Evolutionary conservation across 2,329 filamentous ascomycete species (phyloP), one percentile per base, ranked within the genome.

Genomic region (Colletotrichum lupini): DNA sequence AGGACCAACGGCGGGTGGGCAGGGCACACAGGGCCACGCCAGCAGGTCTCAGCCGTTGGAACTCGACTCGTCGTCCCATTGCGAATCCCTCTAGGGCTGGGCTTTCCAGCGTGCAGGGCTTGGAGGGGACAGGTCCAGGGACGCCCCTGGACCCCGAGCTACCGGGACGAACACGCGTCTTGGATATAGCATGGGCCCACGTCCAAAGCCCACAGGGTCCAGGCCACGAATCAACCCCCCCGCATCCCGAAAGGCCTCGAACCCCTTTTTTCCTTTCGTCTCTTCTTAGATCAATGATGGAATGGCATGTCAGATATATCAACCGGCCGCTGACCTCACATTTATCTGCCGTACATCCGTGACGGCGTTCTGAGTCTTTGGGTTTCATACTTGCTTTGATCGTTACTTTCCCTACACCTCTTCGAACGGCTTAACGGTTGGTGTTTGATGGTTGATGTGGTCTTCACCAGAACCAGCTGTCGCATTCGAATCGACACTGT

Each of bases 151-250:
- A 58, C 37, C 32, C 70, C 60, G 35, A 55, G 55, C 24, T 56
- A 67, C 70, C 60, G 67, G 70, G 60, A 69, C 59, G 19, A 61
- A 60, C 26, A 70, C 55, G 67, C 60, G 70, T 73, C 56, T 73
- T 70, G 56, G 26, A 73, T 61, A 69, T 57, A 73, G 67, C 70
- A 55, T 55, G 12, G 70, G 16, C 60, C 67, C 67, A 57, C 46
- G 32, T 11, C 55, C 19, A 49, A 49, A 49, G 42, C 42, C 19
- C 3, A 22, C 55, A 59, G 16, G 57, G 24, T 37, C 65, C 28
- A 68, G 52, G 19, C 52, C 52, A 16, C 8, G 24, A 26, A 60
- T 32, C 46, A 22, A 49, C 46, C 35, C 32, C 66, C 70, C 70
- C 70, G 66, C 70, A 65, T 72, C 58, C 53, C 57, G 53, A 30